Evolutionary conservation across 352 stramenopile genomes (phyloP), one percentile per base, ranked within the genome.

Genomic region (Pythium apleroticum): DNA sequence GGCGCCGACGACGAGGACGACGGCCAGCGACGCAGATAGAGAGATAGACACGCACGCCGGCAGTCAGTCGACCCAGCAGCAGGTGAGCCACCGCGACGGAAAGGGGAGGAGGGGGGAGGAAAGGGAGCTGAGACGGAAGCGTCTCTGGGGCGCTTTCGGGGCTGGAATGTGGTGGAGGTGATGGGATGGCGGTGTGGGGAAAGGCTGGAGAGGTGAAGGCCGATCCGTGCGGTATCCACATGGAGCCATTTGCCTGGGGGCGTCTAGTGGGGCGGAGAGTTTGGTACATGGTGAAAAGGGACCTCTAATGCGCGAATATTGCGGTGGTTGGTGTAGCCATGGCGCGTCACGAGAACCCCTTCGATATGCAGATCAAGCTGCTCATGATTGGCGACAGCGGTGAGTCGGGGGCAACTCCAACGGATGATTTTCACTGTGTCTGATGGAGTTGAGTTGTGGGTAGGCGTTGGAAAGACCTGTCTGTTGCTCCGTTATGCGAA

Each of bases 351-450:
- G 88, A 96, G 37, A 96, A 96, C 71, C 89, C 87, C 15, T 98
- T 98, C 68, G 95, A 98, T 72, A 98, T 98, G 91, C 96, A 98
- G 81, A 98, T 98, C 72, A 99, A 99, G 73, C 79, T 99, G 63
- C 83, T 99, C 46, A 99, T 98, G 93, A 98, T 99, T 61, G 96
- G 96, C 27, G 95, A 99, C 72, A 98, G 90, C 75, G 93, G 93
- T 98, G 67, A 64, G 86, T 86, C 22, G 24, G 4, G 30, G 22
- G 43, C 43, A 50, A 50, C 20, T 50, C 28, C 43, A 50, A 50
- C 43, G 43, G 43, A 50, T 25, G 0, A 20, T 7, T 10, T 12
- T 50, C n/a, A 27, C 1, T 2, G 8, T 33, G n/a, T 33, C 53
- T 50, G 9, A 60, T 60, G 52, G 52, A 3, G 11, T 2, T 46